These are phyloP conservation scores for Trichophyton simii DNA, from an alignment of 2,329 filamentous ascomycete species.

Conservation along the genomic window DNA sequence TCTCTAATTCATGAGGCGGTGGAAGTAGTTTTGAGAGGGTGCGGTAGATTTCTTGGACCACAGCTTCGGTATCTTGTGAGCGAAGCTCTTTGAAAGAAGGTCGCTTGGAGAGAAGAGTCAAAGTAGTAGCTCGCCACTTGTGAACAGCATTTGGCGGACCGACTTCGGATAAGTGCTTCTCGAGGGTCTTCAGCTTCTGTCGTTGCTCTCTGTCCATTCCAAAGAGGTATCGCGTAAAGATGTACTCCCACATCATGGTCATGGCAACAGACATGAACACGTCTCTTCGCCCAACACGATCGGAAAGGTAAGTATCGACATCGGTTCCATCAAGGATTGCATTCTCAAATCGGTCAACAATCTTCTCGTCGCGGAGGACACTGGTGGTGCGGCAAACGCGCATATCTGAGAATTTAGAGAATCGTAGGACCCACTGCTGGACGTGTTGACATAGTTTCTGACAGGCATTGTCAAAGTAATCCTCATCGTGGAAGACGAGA, in stretches of 20 bases:
- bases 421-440: slow-evolving; percentile 93
- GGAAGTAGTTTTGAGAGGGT: slow-evolving; percentile 75
- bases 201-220: slow-evolving; percentile 97
- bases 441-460: slow-evolving; percentile 92
- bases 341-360: slow-evolving; percentile 88
- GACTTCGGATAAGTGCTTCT: slow-evolving; percentile 81
- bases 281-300: slow-evolving; percentile 78
- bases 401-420: slow-evolving; percentile 95
- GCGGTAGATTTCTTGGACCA: slow-evolving; percentile 81
- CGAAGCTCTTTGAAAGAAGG: slow-evolving; percentile 71
- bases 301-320: slow-evolving; percentile 73
- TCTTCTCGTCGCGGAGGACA: slow-evolving; percentile 82
- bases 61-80: slow-evolving; percentile 81
- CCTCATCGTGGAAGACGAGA: slow-evolving; percentile 70
- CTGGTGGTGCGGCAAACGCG: slow-evolving; percentile 69
- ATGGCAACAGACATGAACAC: slow-evolving; percentile 98
- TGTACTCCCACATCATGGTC: slow-evolving; percentile 98
- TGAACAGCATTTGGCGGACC: slow-evolving; percentile 81
- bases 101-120: slow-evolving; percentile 74
- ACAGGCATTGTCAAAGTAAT: slow-evolving; percentile 89
- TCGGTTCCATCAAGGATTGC: slow-evolving; percentile 87
- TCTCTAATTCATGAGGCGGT: slow-evolving; percentile 67
- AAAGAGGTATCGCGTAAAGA: slow-evolving; percentile 95
- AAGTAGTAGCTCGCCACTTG: slow-evolving; percentile 90
- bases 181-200: slow-evolving; percentile 90